Evolutionary conservation across 495 filamentous ascomycete species (phyloP), one percentile per base, ranked within the genome.

Genomic region (Hypoxylon fragiforme): DNA sequence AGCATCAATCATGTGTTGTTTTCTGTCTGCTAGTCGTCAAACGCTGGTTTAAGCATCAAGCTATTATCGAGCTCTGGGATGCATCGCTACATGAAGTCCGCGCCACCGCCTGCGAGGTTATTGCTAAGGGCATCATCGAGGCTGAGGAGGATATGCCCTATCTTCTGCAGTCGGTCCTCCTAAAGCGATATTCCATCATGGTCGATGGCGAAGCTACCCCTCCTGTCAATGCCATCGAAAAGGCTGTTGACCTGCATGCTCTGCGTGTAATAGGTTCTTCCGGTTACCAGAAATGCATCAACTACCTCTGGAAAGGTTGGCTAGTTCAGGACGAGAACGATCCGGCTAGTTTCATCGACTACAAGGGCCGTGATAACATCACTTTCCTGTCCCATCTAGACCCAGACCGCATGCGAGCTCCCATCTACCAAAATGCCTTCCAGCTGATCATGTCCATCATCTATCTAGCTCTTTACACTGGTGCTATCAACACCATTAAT

Each of bases 51-150:
- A 85, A 85, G 60, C 81, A 79, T 13, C 91, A 97, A 70, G 84
- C 90, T 8, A 50, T 77, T 14, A 67, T 86, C 15, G 94, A 97
- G 75, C 81, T 96, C 6, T 97, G 91, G 86, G 91, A 98, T 69
- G 84, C 92, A 2, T 87, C 90, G 41, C 75, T 98, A 31, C 91
- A 95, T 65, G 68, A 85, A 41, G 75, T 88, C 16, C 81, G 92
- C 14, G 91, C 90, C 6, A 71, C 81, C 13, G 92, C 95, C n/a
- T 94, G 89, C 67, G 94, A 97, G 70, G 83, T 96, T 32, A 88
- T 98, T 45, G 91, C 95, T n/a, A 98, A 97, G 77, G 77, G 78
- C 31, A 85, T 97, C 58, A 97, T 98, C 66, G 94, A 98, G 70
- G 57, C 70, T 2, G 91, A 94, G 64, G 82, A 90, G 11, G 80